phyloP scores from a whole-genome alignment of 2,329 filamentous ascomycete species.

The Fusarium chuoi region DNA sequence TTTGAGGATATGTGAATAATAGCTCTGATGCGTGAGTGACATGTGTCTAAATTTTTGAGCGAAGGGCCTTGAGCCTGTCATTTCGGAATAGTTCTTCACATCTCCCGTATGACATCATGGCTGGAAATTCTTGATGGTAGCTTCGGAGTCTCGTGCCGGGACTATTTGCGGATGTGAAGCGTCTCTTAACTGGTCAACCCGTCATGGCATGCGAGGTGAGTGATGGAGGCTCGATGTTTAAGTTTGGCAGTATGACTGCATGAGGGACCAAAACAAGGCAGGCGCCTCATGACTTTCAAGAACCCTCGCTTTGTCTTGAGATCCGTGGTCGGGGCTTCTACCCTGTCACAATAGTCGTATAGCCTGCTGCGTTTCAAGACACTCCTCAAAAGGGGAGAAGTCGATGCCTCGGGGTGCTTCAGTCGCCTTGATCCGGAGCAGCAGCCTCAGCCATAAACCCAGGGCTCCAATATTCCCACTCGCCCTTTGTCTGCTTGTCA shows the following conservation, averaged over 20 bases:
- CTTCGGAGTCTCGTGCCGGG: background rate
- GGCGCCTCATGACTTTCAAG: background rate
- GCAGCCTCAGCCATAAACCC: conserved; percentile 71
- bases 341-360: background rate
- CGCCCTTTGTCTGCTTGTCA: conserved; percentile 78
- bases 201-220: background rate
- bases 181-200: no score
- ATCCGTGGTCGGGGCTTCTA: background rate
- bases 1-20: background rate
- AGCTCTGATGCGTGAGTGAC: background rate
- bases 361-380: background rate
- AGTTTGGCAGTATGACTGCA: background rate
- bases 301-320: background rate
- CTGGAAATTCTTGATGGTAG: background rate
- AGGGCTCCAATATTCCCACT: conserved; percentile 95
- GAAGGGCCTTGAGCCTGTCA: background rate
- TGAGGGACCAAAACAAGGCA: background rate
- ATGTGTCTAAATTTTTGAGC: no score
- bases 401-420: background rate
- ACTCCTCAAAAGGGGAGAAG: background rate
- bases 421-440: conserved; percentile 23
- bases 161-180: background rate
- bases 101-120: background rate
- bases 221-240: background rate
- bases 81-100: background rate